Evolutionary conservation across 495 filamentous ascomycete species (phyloP).

Genomic region (Platismatia glauca): DNA sequence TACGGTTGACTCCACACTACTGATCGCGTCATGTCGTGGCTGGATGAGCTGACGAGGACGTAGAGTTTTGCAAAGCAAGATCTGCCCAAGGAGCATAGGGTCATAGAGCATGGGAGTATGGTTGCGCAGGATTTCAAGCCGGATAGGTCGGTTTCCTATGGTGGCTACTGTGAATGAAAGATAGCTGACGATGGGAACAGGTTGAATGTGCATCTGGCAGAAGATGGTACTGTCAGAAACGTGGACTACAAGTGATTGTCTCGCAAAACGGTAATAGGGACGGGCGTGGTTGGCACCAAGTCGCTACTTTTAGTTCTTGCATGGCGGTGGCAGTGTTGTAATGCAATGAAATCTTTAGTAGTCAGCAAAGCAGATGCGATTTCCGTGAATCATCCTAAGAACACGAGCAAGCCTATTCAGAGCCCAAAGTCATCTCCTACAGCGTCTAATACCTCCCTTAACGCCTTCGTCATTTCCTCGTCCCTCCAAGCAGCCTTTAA

Average conservation of each 20-base stretch:
- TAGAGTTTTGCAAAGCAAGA: conserved; percentile 66
- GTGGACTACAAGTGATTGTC: conserved; percentile 37
- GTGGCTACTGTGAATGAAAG: neutral
- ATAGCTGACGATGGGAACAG: conserved; percentile 27
- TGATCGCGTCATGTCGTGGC: too few species aligned
- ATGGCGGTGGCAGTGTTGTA: neutral
- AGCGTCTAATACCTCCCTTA: conserved; percentile 21
- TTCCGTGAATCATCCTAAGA: neutral
- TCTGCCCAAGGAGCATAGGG: conserved; percentile 56
- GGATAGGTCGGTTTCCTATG: conserved; percentile 39
- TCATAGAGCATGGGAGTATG: conserved; percentile 55
- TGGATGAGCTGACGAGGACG: conserved; percentile 9
- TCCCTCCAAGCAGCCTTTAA: conserved; percentile 56
- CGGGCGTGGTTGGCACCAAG: neutral
- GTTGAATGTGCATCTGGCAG: conserved; percentile 63
- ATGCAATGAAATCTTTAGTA: too few species aligned
- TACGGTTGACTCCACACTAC: neutral
- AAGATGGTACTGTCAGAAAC: conserved; percentile 65
- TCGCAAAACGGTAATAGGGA: neutral
- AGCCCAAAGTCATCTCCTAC: conserved; percentile 22
- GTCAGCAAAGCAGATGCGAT: neutral
- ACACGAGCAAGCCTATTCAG: conserved; percentile 3
- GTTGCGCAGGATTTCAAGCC: conserved; percentile 54
- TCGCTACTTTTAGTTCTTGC: neutral
- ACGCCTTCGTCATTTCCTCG: conserved; percentile 19